Evolutionary conservation across 108 stramenopile genomes (phyloP), one percentile per base, ranked within the genome.

Genomic region (Nitzschia sp.): DNA sequence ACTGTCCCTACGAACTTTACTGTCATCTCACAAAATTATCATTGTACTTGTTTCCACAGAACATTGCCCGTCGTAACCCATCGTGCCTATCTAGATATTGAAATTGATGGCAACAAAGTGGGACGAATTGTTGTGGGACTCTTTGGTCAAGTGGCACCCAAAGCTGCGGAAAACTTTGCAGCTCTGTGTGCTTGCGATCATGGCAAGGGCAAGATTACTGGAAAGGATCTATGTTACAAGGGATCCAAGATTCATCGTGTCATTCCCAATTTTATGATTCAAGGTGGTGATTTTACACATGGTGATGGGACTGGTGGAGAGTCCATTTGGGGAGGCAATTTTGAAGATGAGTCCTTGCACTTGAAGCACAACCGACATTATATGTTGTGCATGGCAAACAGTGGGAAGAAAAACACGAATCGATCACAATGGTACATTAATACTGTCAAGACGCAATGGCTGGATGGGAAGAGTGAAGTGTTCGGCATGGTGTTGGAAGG

Each of bases 261-360:
- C 74, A 90, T 99, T 53, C 97, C 98, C 17, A 82, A 93, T 77
- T 98, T 98, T 69, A 79, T 96, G 77, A 71, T 97, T 57, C 97
- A 98, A 34, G 70, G 76, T 24, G 94, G 97, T 51, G 91, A 95
- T 60, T 82, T 90, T 72, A 93, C 89, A 0, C 88, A 91, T 64
- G 82, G 83, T 37, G 95, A 90, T 77, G 98, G 98, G 46, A 93
- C 84, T 24, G 98, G 98, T 41, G 96, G 96, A 54, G 92, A 90
- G 70, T 90, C 84, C 56, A 98, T 97, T 73, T 92, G 87, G 65
- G 90, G 90, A 10, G 80, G 83, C 40, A 79, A 83, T 46, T 71
- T 69, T 58, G 88, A 97, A 41, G 98, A 97, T 71, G 95, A 95
- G 70, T 72, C 87, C 2, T 85, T 84, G 64, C 78, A 85, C 58